Evolutionary conservation across 2,329 filamentous ascomycete genomes (phyloP), one percentile per base, ranked within the genome.

Genomic region (Sarocladium oryzae): DNA sequence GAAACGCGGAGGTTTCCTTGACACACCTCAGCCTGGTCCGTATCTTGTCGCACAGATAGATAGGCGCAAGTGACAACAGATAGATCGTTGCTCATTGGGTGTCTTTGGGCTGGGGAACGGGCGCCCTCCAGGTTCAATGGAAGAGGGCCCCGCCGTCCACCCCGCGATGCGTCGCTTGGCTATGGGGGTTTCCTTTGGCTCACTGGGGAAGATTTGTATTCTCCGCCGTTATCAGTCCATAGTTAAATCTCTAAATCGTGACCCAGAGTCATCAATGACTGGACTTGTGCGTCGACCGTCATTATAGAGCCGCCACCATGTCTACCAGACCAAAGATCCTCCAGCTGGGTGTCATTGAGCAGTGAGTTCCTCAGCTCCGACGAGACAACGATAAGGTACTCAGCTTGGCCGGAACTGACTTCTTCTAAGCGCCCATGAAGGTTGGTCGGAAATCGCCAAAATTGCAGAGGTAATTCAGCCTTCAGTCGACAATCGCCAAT

Each of bases 391-490:
- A n/a, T n/a, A n/a, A n/a, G n/a, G n/a, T n/a, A n/a, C n/a, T n/a
- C n/a, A 21, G 41, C 24, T 49, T 18, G 21, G 28, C 13, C 18
- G 8, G 7, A 7, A 6, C 35, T 37, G 35, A 37, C 35, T 5
- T 15, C 28, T 7, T 30, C n/a, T 43, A 23, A 88, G 84, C 62
- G 88, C 87, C 36, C 74, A 83, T 54, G 70, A 79, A 36, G 71
- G 79, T 53, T 90, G 84, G 83, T 63, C 76, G n/a, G 66, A 75
- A 4, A 74, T 93, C 51, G 68, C 71, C 49, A 65, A 75, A 20
- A 66, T 87, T 18, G 85, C 84, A 37, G 80, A 88, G n/a, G 66
- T 91, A 38, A 59, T 91, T 36, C 68, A 69, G 13, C 81, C 87
- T 7, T 71, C 71, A 54, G 73, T 87, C 9, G 81, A 71, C 18